Conservation (phyloP, 768 basidiomycete species). For the Rhodotorula toruloides region DNA sequence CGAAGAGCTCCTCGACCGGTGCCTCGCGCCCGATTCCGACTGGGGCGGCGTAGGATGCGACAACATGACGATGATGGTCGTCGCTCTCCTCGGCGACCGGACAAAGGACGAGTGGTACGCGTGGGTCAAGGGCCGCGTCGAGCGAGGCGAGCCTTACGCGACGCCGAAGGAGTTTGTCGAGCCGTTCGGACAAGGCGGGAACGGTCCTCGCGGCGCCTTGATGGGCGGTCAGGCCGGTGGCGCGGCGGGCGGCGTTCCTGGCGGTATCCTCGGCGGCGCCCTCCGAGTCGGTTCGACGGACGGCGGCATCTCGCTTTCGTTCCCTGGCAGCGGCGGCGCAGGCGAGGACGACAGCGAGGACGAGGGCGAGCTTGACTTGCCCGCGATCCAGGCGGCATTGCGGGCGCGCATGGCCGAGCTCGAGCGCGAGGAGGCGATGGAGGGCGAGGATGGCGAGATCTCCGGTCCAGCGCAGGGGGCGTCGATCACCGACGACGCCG, state of each 20-base stretch:
- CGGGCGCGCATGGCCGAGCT: slow-evolving; percentile 51
- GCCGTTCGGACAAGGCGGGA: slow-evolving; percentile 49
- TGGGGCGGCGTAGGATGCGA: slow-evolving; percentile 95
- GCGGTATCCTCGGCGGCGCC: slow-evolving; percentile 15
- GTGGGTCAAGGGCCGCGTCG: slow-evolving; percentile 79
- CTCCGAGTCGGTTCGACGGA: background rate
- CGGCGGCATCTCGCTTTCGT: slow-evolving; percentile 8
- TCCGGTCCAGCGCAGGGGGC: too few relatives aligned
- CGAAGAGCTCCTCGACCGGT: slow-evolving; percentile 84
- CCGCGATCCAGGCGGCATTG: slow-evolving; percentile 38
- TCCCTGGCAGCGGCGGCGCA: slow-evolving; percentile 1
- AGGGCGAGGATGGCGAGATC: too few relatives aligned
- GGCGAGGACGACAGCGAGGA: slow-evolving; percentile 38
- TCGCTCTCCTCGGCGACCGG: slow-evolving; percentile 78
- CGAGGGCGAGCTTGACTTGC: slow-evolving; percentile 36
- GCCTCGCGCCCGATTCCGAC: slow-evolving; percentile 86
- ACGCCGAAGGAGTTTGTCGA: slow-evolving; percentile 73
- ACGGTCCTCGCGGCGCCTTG: slow-evolving; percentile 27
- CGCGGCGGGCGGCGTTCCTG: background rate
- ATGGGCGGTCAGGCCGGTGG: slow-evolving; percentile 29
- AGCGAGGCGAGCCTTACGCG: slow-evolving; percentile 64
- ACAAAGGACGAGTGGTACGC: slow-evolving; percentile 88
- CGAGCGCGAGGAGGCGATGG: slow-evolving; percentile 50
- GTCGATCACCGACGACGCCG: background rate
- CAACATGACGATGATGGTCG: slow-evolving; percentile 94